These are phyloP conservation scores for Plasmodium gallinaceum DNA, from an alignment of 169 alveolate genomes.

Conservation along the genomic window DNA sequence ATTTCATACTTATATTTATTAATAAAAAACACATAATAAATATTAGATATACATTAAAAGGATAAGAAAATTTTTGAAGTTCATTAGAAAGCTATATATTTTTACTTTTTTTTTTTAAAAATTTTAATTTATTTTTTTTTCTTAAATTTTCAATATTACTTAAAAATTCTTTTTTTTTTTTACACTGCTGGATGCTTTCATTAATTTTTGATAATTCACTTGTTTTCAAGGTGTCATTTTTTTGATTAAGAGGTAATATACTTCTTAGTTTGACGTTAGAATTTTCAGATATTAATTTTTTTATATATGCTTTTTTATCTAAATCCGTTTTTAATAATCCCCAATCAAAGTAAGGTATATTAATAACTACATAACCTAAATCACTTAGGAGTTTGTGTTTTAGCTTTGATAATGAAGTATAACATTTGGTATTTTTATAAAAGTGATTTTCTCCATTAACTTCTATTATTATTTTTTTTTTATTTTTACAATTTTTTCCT, in stretches of 20 bases:
- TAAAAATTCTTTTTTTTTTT: slow-evolving; percentile 19
- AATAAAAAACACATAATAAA: neutral
- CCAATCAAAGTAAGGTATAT: slow-evolving; percentile 87
- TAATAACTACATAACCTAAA: slow-evolving; percentile 89
- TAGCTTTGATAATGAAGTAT: slow-evolving; percentile 89
- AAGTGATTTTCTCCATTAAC: slow-evolving; percentile 94
- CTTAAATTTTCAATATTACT: slow-evolving; percentile 23
- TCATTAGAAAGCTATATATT: neutral
- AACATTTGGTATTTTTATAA: slow-evolving; percentile 89
- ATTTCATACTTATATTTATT: no score
- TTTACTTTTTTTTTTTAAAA: slow-evolving; percentile 51
- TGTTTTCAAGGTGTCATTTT: neutral
- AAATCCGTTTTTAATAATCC: slow-evolving; percentile 32
- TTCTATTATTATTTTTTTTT: slow-evolving; percentile 81
- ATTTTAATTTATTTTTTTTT: slow-evolving; percentile 38
- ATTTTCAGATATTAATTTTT: slow-evolving; percentile 30
- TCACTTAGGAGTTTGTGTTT: slow-evolving; percentile 92
- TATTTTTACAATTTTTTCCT: slow-evolving; percentile 8
- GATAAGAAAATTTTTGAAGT: neutral
- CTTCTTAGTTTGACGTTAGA: slow-evolving; percentile 8
- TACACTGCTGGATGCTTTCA: slow-evolving; percentile 10
- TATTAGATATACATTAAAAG: neutral
- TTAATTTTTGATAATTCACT: slow-evolving; percentile 7
- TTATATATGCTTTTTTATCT: slow-evolving; percentile 57
- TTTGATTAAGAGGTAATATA: slow-evolving; percentile 25